phyloP scores from a whole-genome alignment of 441 rosid genomes.

The Eruca vesicaria region DNA sequence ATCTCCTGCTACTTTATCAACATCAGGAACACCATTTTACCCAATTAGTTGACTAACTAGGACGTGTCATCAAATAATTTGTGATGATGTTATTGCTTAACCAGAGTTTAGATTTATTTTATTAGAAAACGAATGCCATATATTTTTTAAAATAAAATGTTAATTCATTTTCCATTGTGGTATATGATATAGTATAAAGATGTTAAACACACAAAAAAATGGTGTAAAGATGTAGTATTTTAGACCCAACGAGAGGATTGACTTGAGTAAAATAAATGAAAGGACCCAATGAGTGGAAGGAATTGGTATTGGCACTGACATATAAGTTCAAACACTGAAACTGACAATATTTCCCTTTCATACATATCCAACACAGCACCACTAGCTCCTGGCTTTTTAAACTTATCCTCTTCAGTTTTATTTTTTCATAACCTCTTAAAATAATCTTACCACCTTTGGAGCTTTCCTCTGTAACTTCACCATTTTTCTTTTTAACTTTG shows the following conservation, averaged over 20 bases:
- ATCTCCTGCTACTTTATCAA: background rate
- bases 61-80: background rate
- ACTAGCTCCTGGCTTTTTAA: slow-evolving; percentile 14
- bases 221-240: background rate
- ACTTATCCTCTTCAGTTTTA: slow-evolving; percentile 16
- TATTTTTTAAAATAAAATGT: background rate
- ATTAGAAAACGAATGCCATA: background rate
- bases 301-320: slow-evolving; percentile 21
- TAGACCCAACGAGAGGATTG: background rate
- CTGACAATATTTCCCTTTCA: slow-evolving; percentile 28
- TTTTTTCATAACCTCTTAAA: background rate
- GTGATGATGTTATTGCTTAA: background rate
- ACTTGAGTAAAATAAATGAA: background rate
- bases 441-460: slow-evolving; percentile 20
- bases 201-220: background rate
- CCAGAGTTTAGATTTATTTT: background rate
- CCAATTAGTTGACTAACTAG: background rate
- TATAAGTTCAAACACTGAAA: slow-evolving; percentile 21
- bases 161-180: background rate
- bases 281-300: slow-evolving; percentile 4
- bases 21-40: background rate
- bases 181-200: background rate
- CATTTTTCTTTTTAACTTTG: slow-evolving; percentile 9
- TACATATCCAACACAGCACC: slow-evolving; percentile 31
- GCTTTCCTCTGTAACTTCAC: slow-evolving; percentile 26